These are phyloP conservation scores for Scheffersomyces insectosa DNA, from an alignment of 1,139 yeast species.

Conservation along the genomic window DNA sequence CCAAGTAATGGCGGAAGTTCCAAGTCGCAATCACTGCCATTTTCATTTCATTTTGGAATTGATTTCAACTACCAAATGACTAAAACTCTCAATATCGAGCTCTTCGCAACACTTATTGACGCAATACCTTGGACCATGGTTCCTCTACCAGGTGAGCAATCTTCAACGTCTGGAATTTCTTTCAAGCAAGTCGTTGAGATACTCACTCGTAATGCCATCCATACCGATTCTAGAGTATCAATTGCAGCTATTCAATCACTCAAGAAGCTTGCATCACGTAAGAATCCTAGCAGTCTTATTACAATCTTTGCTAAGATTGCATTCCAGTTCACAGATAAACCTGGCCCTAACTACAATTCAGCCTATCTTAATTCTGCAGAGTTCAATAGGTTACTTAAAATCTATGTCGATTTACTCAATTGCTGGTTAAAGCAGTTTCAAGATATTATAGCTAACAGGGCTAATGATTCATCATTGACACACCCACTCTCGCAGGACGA, in stretches of 20 bases:
- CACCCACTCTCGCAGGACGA: conserved; percentile 39
- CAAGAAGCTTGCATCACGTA: conserved; percentile 63
- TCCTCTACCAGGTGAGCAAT: conserved; percentile 28
- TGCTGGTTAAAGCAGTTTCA: conserved; percentile 77
- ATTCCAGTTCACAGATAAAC: conserved; percentile 74
- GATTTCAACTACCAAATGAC: conserved; percentile 38
- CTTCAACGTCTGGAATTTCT: conserved; percentile 44
- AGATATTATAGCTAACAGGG: conserved; percentile 17
- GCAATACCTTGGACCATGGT: conserved; percentile 67
- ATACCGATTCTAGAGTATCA: conserved; percentile 61
- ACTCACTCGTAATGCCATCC: conserved; percentile 73
- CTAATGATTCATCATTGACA: conserved; percentile 21
- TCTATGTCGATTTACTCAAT: conserved; percentile 75
- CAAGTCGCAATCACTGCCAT: conserved; percentile 27
- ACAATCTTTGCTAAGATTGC: conserved; percentile 79
- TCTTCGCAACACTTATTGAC: conserved; percentile 71
- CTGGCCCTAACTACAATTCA: conserved; percentile 49
- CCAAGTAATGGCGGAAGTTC: conserved; percentile 6
- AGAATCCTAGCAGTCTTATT: conserved; percentile 70
- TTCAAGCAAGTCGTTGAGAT: conserved; percentile 70
- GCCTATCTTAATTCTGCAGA: conserved; percentile 57
- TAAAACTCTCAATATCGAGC: conserved; percentile 49
- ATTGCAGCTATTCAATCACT: conserved; percentile 64
- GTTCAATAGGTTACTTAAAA: conserved; percentile 58
- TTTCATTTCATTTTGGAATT: conserved; percentile 56